Conservation (phyloP, 768 basidiomycete genomes). For the Russula ochroleuca region DNA sequence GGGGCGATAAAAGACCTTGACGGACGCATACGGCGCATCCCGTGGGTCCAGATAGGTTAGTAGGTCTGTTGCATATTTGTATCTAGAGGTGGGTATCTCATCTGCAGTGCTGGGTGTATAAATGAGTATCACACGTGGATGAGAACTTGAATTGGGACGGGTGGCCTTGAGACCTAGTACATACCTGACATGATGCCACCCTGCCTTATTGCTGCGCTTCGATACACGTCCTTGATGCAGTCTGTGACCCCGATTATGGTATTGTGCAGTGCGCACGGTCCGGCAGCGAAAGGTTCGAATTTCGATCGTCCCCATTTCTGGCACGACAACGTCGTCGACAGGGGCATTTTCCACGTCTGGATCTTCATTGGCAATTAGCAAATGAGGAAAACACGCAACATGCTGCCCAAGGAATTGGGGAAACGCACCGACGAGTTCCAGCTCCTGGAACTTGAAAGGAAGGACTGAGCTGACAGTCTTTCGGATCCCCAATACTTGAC, state of each 20-base stretch:
- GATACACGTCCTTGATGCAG: background rate
- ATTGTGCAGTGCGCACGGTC: too few species aligned
- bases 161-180: background rate
- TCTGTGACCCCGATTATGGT: too few species aligned
- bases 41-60: too few species aligned
- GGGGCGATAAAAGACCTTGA: too few species aligned
- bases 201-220: conserved; percentile 10
- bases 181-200: conserved; percentile 13
- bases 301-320: conserved; percentile 10
- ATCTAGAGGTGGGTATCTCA: background rate
- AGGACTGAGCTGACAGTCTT: background rate
- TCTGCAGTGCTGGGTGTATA: background rate
- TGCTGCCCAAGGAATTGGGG: background rate
- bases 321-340: too few species aligned
- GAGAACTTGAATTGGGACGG: too few species aligned
- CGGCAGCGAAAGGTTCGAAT: background rate
- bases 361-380: background rate
- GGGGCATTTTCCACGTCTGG: background rate
- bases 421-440: background rate
- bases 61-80: too few species aligned
- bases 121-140: background rate
- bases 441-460: conserved; percentile 13
- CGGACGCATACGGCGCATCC: too few species aligned
- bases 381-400: background rate
- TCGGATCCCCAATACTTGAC: background rate